Percentiles rank a stretch among this genome's conserved stretches.
These are phyloP conservation scores for Leptographium lundbergii DNA, from an alignment of 2,329 filamentous ascomycete species.

Conservation along the genomic window DNA sequence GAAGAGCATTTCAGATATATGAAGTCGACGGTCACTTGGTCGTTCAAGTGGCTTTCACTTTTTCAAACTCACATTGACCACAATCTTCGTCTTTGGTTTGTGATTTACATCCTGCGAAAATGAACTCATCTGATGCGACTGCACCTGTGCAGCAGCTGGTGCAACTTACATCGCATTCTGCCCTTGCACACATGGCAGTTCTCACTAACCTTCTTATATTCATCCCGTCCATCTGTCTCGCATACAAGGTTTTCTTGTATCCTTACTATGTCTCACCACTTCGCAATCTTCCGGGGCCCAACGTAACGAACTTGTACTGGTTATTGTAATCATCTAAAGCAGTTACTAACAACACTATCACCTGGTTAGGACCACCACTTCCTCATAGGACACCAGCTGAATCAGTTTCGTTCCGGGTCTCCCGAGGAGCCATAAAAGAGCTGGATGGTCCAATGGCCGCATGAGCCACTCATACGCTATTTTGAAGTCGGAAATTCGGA, in stretches of 20 bases:
- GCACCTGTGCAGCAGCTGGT: no score
- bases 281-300: neutral
- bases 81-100: no score
- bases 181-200: no score
- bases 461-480: slow-evolving; percentile 24
- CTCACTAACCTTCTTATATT: neutral
- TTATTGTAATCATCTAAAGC: no score
- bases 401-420: slow-evolving; percentile 3
- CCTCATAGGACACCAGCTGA: slow-evolving; percentile 7
- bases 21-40: no score
- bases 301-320: neutral
- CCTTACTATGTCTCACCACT: neutral
- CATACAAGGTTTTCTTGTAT: neutral
- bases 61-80: no score
- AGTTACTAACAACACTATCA: neutral
- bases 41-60: no score
- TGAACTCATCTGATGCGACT: no score
- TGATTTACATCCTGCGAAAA: no score
- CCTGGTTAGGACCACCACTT: slow-evolving; percentile 7
- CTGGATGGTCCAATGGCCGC: slow-evolving; percentile 8
- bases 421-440: slow-evolving; percentile 7
- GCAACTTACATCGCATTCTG: no score
- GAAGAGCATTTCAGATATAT: no score
- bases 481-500: slow-evolving; percentile 23
- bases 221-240: neutral